Base-by-base conservation (phyloP, 2,329 filamentous ascomycete species). In the Metarhizium album region DNA sequence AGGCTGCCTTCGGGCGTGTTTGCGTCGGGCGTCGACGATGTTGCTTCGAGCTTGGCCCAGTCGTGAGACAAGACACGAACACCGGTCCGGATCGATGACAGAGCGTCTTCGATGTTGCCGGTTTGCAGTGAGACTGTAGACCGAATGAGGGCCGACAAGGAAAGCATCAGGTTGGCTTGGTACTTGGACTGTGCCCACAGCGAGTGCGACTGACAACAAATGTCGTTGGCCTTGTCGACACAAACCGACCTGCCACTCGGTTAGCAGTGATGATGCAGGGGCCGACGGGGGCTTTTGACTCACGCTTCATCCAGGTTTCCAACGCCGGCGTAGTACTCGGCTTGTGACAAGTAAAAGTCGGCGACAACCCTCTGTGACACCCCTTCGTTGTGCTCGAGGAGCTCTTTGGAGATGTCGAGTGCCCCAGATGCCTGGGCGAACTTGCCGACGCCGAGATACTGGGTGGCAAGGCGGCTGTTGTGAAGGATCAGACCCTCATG, bases 251-350 rank as follows among this genome's bases (percentile, higher is more conserved):
- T 68, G 47, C 27, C 8, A 18, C 27, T 54, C 20, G 16, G 31
- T 54, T 23, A 54, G 42, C 42, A 42, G 31, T 16, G 8, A 6
- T 14, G 14, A 5, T 46, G 3, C 16, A n/a, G 23, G 42, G 2
- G 3, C 2, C 13, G 37, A 18, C 6, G 8, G 20, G 27, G 24
- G 13, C 11, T 6, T 8, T 11, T 11, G 14, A 67, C 67, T 60
- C 62, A 73, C 63, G 79, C 84, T 66, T 85, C 82, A 9, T 82
- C 75, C 16, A 79, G 68, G 47, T 82, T 80, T 9, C 84, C 85
- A 13, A 83, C 76, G 1, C 79, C 78, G 18, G 90, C 70, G 27
- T 84, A 73, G 63, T 90, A 89, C 63, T 95, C 87, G 0, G 86
- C 83, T 54, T 83, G 82, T 0, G 82, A 80, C 6, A 95, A 68